phyloP scores from a whole-genome alignment of 192 early-diverging fungal genomes.

The Helicostylum pulchrum region DNA sequence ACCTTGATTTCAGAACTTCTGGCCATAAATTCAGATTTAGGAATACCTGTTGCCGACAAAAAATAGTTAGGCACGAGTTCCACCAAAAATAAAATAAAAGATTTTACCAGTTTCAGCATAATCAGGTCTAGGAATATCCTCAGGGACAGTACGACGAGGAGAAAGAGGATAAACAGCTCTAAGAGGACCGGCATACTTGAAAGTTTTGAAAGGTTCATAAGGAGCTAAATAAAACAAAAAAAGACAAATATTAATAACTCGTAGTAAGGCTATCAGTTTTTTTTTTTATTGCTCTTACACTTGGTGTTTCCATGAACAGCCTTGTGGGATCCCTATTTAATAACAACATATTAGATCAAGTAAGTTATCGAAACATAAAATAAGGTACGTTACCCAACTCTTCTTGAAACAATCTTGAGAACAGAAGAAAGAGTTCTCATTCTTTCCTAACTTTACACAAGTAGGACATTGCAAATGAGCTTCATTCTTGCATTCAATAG shows the following conservation, averaged over 20 bases:
- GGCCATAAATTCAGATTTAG: conserved; percentile 71
- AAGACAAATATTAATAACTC: neutral
- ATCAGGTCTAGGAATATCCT: conserved; percentile 54
- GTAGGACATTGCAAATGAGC: conserved; percentile 75
- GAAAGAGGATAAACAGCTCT: conserved; percentile 76
- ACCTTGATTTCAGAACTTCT: conserved; percentile 67
- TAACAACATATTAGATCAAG: neutral
- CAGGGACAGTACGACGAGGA: conserved; percentile 63
- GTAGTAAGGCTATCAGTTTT: too few relatives aligned
- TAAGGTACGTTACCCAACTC: conserved; percentile 49
- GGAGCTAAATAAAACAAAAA: conserved; percentile 12
- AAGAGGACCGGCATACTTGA: conserved; percentile 62
- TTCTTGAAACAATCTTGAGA: conserved; percentile 70
- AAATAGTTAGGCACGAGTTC: neutral
- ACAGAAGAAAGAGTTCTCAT: conserved; percentile 63
- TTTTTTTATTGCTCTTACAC: conserved; percentile 1
- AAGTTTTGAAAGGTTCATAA: conserved; percentile 58
- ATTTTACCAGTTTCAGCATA: conserved; percentile 29
- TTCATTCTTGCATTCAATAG: conserved; percentile 57
- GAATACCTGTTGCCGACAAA: conserved; percentile 47
- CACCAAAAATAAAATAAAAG: neutral
- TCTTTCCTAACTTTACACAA: conserved; percentile 62
- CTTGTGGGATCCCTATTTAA: conserved; percentile 14
- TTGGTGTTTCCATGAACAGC: conserved; percentile 11
- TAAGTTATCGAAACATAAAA: neutral